These are phyloP conservation scores for Hypomyces rosellus DNA, from an alignment of 2,329 filamentous ascomycete genomes.

Conservation along the genomic window DNA sequence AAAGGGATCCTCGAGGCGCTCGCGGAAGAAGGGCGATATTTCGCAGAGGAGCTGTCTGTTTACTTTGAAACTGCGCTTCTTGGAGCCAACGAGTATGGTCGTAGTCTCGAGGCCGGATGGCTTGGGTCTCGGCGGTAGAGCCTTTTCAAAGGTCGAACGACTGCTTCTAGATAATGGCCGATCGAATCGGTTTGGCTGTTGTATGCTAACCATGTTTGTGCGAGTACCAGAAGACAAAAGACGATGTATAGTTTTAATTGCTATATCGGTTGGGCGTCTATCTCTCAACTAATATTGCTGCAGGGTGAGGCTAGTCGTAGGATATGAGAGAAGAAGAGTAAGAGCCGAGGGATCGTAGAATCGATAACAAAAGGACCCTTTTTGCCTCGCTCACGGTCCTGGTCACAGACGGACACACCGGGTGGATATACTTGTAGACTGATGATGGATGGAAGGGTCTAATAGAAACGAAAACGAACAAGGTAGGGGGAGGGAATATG, in stretches of 20 bases:
- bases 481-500: too few species aligned
- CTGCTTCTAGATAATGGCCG: slow-evolving; percentile 5
- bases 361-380: too few species aligned
- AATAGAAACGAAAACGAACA: too few species aligned
- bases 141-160: slow-evolving; percentile 15
- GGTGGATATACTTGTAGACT: too few species aligned
- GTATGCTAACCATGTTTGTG: slow-evolving; percentile 1
- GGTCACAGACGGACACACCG: too few species aligned
- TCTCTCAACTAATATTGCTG: too few species aligned
- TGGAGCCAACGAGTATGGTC: slow-evolving; percentile 37
- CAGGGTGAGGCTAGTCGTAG: too few species aligned
- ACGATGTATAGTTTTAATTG: neutral
- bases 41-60: slow-evolving; percentile 41
- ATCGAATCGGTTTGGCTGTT: neutral
- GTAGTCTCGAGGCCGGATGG: slow-evolving; percentile 17
- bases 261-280: too few species aligned
- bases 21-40: slow-evolving; percentile 42
- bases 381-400: too few species aligned
- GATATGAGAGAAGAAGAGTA: too few species aligned
- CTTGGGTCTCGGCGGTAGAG: slow-evolving; percentile 15
- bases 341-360: too few species aligned
- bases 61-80: slow-evolving; percentile 35
- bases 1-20: slow-evolving; percentile 34
- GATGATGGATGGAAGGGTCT: too few species aligned
- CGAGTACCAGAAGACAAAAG: neutral